These are phyloP conservation scores for Rubroshorea leprosula DNA, from an alignment of 345 rosid species.

Conservation along the genomic window DNA sequence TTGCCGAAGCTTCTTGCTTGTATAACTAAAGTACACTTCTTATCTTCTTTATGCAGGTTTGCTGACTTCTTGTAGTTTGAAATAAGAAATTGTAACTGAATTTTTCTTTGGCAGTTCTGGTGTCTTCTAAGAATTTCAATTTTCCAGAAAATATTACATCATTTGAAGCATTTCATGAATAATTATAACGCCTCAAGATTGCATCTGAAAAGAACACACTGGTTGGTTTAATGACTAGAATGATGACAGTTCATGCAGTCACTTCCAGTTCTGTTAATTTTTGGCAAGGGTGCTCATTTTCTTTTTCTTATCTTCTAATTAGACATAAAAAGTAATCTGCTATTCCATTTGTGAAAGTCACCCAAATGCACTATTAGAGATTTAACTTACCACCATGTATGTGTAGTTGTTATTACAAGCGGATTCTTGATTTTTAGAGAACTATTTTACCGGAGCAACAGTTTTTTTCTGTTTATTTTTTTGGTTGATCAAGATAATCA, in stretches of 20 bases:
- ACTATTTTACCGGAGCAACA: not conserved
- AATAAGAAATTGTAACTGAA: not conserved
- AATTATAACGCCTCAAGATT: not conserved
- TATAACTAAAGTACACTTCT: too few species aligned
- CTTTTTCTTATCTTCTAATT: too few species aligned
- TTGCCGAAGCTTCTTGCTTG: constrained; percentile 16
- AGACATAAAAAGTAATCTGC: too few species aligned
- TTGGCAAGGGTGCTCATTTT: not conserved
- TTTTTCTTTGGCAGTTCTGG: not conserved
- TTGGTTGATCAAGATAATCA: constrained; percentile 4
- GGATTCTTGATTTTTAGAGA: not conserved
- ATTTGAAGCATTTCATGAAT: not conserved
- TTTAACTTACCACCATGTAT: not conserved
- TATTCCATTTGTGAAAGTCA: not conserved
- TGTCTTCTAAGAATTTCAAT: too few species aligned
- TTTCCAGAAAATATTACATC: not conserved
- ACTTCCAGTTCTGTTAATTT: not conserved
- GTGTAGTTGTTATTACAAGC: too few species aligned
- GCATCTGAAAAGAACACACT: not conserved
- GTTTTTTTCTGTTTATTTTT: constrained; percentile 4
- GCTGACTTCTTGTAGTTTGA: constrained; percentile 11
- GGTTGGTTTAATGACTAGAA: not conserved
- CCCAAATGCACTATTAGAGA: not conserved
- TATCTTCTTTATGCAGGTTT: too few species aligned
- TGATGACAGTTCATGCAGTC: not conserved